Conservation (phyloP, 805 yeast species). For the Scheffersomyces coipomensis region DNA sequence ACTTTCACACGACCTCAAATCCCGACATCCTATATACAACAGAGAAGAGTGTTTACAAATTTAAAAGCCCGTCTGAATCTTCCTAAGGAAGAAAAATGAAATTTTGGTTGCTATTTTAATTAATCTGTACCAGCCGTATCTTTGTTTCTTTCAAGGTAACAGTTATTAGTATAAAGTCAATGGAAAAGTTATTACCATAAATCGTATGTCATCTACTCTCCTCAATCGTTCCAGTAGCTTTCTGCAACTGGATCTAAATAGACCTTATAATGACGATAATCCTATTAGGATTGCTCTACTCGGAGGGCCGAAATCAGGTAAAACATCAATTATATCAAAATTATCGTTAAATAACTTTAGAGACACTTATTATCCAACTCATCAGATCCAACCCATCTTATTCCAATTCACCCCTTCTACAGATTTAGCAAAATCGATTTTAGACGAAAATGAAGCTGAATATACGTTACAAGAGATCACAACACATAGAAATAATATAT, state of each 20-base stretch:
- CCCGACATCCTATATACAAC: too few relatives aligned
- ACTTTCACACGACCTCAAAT: too few relatives aligned
- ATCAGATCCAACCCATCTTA: constrained; percentile 56
- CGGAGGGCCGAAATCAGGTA: constrained; percentile 61
- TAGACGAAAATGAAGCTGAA: constrained; percentile 20
- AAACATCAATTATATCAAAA: constrained; percentile 55
- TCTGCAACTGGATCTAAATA: neutral
- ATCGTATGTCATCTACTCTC: neutral
- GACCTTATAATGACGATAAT: constrained; percentile 19
- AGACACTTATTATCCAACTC: constrained; percentile 76
- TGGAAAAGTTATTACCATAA: too few relatives aligned
- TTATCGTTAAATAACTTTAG: constrained; percentile 48
- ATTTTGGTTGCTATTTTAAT: too few relatives aligned
- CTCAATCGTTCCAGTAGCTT: neutral
- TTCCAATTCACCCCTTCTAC: constrained; percentile 50
- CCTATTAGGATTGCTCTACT: constrained; percentile 60
- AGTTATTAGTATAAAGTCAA: too few relatives aligned
- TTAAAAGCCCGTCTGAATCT: too few relatives aligned
- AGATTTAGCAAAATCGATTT: constrained; percentile 12
- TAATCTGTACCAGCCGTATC: too few relatives aligned
- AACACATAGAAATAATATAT: constrained; percentile 10
- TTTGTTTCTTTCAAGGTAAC: too few relatives aligned
- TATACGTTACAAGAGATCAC: constrained; percentile 5
- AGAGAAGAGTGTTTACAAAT: too few relatives aligned
- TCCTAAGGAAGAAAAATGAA: too few relatives aligned